A percentile compares a stretch with the other conserved stretches of the same genome.
These are phyloP conservation scores for Calendula officinalis DNA, from an alignment of 129 eudicot species.

Conservation along the genomic window DNA sequence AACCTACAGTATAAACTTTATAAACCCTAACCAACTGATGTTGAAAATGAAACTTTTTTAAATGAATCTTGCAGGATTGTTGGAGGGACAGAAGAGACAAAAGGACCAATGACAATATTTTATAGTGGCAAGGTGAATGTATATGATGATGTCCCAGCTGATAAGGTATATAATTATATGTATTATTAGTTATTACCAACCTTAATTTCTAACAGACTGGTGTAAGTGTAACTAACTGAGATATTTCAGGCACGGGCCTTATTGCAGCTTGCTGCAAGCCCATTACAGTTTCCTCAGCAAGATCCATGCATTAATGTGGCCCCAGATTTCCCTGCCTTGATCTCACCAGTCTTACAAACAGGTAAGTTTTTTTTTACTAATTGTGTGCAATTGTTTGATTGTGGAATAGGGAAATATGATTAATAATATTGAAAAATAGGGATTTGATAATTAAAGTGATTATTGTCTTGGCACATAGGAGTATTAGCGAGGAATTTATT, in stretches of 20 bases:
- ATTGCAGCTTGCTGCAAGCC: conserved; percentile 91
- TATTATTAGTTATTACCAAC: conserved; percentile 20
- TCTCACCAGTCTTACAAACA: conserved; percentile 43
- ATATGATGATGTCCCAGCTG: conserved; percentile 70
- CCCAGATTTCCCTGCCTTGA: conserved; percentile 30
- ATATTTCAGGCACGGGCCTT: conserved; percentile 65
- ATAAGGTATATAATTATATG: conserved; percentile 48
- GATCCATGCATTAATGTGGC: conserved; percentile 32
- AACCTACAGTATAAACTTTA: too few relatives aligned
- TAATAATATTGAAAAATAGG: background rate
- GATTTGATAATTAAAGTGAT: background rate
- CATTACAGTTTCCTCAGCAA: conserved; percentile 57
- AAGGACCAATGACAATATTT: conserved; percentile 77
- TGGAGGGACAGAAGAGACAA: conserved; percentile 42
- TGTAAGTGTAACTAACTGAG: conserved; percentile 33
- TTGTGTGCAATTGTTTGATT: conserved; percentile 3
- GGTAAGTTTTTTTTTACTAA: conserved; percentile 28
- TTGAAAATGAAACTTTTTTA: conserved; percentile 2
- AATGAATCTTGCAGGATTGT: conserved; percentile 46
- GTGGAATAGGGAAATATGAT: background rate
- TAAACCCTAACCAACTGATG: too few relatives aligned
- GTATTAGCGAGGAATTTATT: conserved; percentile 9
- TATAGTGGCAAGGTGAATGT: conserved; percentile 84
- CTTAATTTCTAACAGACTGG: conserved; percentile 27
- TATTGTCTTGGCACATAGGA: conserved; percentile 1